Base-by-base conservation (phyloP, 805 yeast species). In the Sugiyamaella mastotermitis region DNA sequence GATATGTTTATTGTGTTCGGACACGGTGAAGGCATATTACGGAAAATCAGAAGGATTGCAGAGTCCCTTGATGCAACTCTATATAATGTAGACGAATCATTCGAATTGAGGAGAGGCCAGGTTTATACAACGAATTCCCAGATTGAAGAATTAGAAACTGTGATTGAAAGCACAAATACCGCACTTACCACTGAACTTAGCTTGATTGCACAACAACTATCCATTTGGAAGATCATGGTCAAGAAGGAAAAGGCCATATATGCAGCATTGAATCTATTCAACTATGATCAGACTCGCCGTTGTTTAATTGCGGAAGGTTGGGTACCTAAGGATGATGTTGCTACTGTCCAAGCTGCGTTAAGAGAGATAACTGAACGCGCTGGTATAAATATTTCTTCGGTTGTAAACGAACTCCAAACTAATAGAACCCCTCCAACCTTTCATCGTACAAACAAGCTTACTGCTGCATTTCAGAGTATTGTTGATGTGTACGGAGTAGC, bases 301-400 rank as follows among this genome's bases (percentile, higher is more conserved):
- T 85, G 95, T 19, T 68, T 92, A 43, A 75, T 88, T 35, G 95
- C 90, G n/a, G 97, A 92, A 66, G 98, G 97, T 14, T 92, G 99
- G 99, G 66, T 85, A 11, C 97, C 98, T 25, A 68, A 76, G 11
- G 76, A 74, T 43, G 92, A 83, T 44, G 61, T 88, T 22, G 69
- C 69, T 2, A 47, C 63, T 5, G 71, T 90, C 36, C 78, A 78
- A 40, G 61, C 66, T 20, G 72, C 85, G 1, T 63, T 90, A 42
- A 74, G 79, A 49, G 78, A 74, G 28, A 71, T 78, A 37, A 74
- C 82, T 19, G 75, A 73, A 48, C 41, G 65, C 36, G 60, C 68
- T 11, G 62, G 66, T 14, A 53, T 58, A 13, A 55, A 58, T 35
- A 52, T 58, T 11, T 65, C 66, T 13, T 57, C 78, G 3, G 76